Evolutionary conservation across 306 rosid genomes (phyloP).

Genomic region (Echinosophora koreensis): DNA sequence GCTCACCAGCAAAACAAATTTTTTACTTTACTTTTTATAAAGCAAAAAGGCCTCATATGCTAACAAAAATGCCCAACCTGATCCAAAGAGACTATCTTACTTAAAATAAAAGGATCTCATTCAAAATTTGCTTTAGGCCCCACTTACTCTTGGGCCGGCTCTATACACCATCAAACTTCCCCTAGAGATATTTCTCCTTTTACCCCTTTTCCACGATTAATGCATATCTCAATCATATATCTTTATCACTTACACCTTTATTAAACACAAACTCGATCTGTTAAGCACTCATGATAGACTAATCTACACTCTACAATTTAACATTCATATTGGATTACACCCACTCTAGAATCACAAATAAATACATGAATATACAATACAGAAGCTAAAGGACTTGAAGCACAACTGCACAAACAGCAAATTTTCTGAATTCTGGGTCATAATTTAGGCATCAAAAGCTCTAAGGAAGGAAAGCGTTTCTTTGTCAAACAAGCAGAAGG

Average conservation of each 20-base stretch:
- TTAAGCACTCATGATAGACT: conserved; percentile 33
- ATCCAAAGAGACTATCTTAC: too few relatives aligned
- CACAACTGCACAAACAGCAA: conserved; percentile 48
- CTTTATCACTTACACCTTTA: conserved; percentile 4
- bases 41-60: too few relatives aligned
- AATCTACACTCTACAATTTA: conserved; percentile 41
- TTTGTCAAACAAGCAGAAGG: conserved; percentile 52
- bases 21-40: too few relatives aligned
- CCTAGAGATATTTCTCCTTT: background rate
- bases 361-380: conserved; percentile 40
- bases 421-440: conserved; percentile 26
- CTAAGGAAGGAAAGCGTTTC: conserved; percentile 43
- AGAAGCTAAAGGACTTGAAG: conserved; percentile 32
- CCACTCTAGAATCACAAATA: conserved; percentile 40
- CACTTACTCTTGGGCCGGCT: too few relatives aligned
- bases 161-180: too few relatives aligned
- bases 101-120: too few relatives aligned
- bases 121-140: too few relatives aligned
- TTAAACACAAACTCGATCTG: conserved; percentile 37
- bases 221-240: conserved; percentile 13
- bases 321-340: conserved; percentile 27
- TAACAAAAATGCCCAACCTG: too few relatives aligned
- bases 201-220: background rate
- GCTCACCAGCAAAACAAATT: too few relatives aligned
- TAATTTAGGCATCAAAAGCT: conserved; percentile 49